Base-by-base conservation (phyloP, 129 eudicot species). In the Apium graveolens region DNA sequence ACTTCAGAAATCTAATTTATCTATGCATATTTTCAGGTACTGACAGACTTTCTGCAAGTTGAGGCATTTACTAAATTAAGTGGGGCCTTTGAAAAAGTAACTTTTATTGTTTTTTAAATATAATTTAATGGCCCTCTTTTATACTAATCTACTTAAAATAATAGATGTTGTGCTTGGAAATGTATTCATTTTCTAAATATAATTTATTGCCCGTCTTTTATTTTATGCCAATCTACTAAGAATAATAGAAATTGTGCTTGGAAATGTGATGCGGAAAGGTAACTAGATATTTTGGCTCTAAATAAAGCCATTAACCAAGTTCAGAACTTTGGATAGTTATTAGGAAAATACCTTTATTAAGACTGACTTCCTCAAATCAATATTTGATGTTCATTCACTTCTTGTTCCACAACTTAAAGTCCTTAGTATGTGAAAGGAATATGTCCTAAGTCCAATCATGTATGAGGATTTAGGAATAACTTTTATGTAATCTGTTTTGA, bases 11-110 rank as follows among this genome's bases (percentile, higher is more conserved):
- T 65, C 73, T 72, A 44, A 66, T 79, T 70, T 13, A 85, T 74
- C 57, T 81, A 73, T 72, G 69, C 73, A 32, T 57, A 74, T 86
- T 81, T 86, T 31, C 84, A 95, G 98, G 93, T 95, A 76, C 80
- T 90, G 55, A 96, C 98, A 20, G 98, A 95, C 72, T 95, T 95
- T 68, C 86, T 95, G 53, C 97, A 90, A 86, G 98, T 92, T 48
- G 98, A 95, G 87, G 98, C 98, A 79, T 95, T 95, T 91, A 78
- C 94, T 69, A 95, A 91, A 88, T 83, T 95, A 84, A 95, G 93
- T 90, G 89, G 66, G 81, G 98, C 98, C 79, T 91, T 95, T 65
- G 96, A 94, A 75, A 95, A 95, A 96, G 98, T 91, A 88, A 49
- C 57, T 77, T 45, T 37, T 12, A 41, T 35, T 9, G 24, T 29